Evolutionary conservation across 192 early-diverging fungal genomes (phyloP), one percentile per base, ranked within the genome.

Genomic region (Rhizophagus prolifer): DNA sequence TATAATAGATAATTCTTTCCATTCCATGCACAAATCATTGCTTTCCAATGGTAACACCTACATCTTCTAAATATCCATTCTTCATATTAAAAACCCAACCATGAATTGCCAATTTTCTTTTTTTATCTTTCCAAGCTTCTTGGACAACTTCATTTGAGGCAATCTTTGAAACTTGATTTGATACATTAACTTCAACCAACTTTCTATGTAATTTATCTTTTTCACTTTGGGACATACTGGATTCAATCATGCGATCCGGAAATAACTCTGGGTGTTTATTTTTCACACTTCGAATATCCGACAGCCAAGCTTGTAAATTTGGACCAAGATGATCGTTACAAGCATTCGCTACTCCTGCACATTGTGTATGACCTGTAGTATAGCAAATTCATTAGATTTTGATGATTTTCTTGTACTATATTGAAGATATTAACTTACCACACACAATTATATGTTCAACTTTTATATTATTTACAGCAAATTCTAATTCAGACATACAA

Each of bases 401-500:
- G 41, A 34, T 34, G 41, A n/a, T 44, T 44, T 44, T 44, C 41
- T 44, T 44, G 41, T 31, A 26, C 14, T 25, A 50, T 16, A 19
- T 30, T 58, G 12, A 23, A 72, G 9, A 67, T 38, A 38, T 69
- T 8, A 19, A 54, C 58, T 60, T 60, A 73, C 95, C 96, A 72
- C 94, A 96, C 14, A 99, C 95, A 68, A 99, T 85, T 67, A 99
- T 89, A 73, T 98, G 93, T 80, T 96, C 89, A 75, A 99, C 95
- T 77, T 94, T 92, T 67, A 99, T 88, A 68, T 91, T 86, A 70
- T 96, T 90, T 70, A 99, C 93, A 16, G 96, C 94, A 77, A 94
- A 99, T 82, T 98, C 94, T 36, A 99, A 87, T 73, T 97, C 97
- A 5, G 92, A 92, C 47, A 95, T 88, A 60, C 86, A 86, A 79